These are phyloP conservation scores for Yamadazyma philogaea DNA, from an alignment of 805 yeast genomes.

Conservation along the genomic window DNA sequence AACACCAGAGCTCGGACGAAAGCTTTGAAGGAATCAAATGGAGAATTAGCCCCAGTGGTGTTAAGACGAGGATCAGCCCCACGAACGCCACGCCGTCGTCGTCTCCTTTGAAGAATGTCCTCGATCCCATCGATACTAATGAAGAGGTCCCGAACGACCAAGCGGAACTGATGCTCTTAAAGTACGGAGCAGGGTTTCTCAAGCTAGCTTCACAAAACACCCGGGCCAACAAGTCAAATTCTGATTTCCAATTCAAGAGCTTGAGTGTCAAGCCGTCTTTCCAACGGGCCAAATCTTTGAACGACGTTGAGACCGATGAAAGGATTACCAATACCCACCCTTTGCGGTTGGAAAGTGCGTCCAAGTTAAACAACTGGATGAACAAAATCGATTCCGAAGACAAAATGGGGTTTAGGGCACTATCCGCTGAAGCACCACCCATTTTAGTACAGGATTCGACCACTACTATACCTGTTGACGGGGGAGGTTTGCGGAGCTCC, in stretches of 20 bases:
- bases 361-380: slow-evolving; percentile 26
- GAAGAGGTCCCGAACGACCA: slow-evolving; percentile 27
- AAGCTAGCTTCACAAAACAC: slow-evolving; percentile 34
- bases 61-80: slow-evolving; percentile 3
- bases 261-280: slow-evolving; percentile 30
- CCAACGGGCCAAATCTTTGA: slow-evolving; percentile 37
- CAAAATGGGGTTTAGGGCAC: background rate
- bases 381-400: slow-evolving; percentile 18
- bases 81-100: slow-evolving; percentile 32
- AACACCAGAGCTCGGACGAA: slow-evolving; percentile 38
- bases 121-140: slow-evolving; percentile 5
- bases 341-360: slow-evolving; percentile 1
- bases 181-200: slow-evolving; percentile 40
- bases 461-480: background rate
- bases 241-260: slow-evolving; percentile 24
- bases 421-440: background rate
- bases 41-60: slow-evolving; percentile 37
- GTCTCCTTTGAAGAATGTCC: slow-evolving; percentile 31
- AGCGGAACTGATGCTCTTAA: slow-evolving; percentile 36
- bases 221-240: slow-evolving; percentile 29
- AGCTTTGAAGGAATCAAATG: slow-evolving; percentile 45
- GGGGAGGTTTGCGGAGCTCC: background rate
- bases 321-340: background rate
- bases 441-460: background rate
- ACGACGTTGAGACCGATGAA: slow-evolving; percentile 8